Conservation (phyloP, 2,329 filamentous ascomycete genomes). For the Aaosphaeria pasadenensis region DNA sequence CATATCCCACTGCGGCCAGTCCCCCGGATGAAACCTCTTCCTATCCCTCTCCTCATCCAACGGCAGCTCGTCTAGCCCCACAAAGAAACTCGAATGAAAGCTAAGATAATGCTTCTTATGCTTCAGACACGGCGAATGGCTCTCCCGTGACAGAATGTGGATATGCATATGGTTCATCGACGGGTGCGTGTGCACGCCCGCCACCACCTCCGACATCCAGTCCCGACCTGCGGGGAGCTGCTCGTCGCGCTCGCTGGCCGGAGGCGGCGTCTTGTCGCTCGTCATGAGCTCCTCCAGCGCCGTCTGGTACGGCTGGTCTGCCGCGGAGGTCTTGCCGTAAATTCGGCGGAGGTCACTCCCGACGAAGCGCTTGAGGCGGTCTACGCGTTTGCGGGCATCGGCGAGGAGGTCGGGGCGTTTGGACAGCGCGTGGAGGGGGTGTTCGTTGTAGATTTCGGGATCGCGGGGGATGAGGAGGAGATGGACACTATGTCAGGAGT, state of each 20-base stretch:
- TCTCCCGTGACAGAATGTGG: slow-evolving; percentile 80
- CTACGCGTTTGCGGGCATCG: slow-evolving; percentile 59
- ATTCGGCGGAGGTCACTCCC: slow-evolving; percentile 71
- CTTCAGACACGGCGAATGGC: slow-evolving; percentile 68
- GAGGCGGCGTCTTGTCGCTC: slow-evolving; percentile 21
- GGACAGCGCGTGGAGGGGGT: slow-evolving; percentile 76
- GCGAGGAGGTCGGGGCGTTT: slow-evolving; percentile 64
- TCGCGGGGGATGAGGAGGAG: slow-evolving; percentile 82
- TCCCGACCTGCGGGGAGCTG: slow-evolving; percentile 65
- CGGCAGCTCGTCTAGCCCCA: slow-evolving; percentile 77
- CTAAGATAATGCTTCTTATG: slow-evolving; percentile 89
- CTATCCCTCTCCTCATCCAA: slow-evolving; percentile 63
- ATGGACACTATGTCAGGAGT: slow-evolving; percentile 63
- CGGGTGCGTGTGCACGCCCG: slow-evolving; percentile 82
- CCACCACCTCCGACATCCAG: slow-evolving; percentile 71
- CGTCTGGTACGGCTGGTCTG: slow-evolving; percentile 62
- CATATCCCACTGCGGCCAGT: slow-evolving; percentile 65
- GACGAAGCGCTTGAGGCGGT: slow-evolving; percentile 61
- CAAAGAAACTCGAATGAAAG: slow-evolving; percentile 82
- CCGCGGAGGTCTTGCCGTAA: slow-evolving; percentile 61
- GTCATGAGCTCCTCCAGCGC: slow-evolving; percentile 53
- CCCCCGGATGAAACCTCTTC: slow-evolving; percentile 55
- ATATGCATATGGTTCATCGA: slow-evolving; percentile 92
- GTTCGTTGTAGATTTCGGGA: slow-evolving; percentile 55
- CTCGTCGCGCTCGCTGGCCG: slow-evolving; percentile 42